These are phyloP conservation scores for Phaeosphaeriaceae sp. DNA, from an alignment of 2,329 filamentous ascomycete species.

Conservation along the genomic window DNA sequence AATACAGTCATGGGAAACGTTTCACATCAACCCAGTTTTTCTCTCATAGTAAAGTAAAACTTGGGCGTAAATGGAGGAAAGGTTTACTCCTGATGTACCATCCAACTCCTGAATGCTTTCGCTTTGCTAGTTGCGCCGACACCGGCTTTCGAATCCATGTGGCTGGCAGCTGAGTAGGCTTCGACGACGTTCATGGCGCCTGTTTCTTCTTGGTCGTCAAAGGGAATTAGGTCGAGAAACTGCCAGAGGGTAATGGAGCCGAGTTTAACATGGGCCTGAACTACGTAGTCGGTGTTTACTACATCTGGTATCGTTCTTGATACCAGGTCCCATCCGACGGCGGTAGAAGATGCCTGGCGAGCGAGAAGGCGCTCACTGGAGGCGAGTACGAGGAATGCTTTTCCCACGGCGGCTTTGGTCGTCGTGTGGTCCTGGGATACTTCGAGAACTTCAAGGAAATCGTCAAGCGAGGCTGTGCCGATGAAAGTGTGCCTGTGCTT, in stretches of 20 bases:
- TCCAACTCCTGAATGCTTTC: slow-evolving; percentile 32
- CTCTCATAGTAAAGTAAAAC: too few species aligned
- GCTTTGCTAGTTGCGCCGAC: slow-evolving; percentile 26
- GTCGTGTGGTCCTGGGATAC: slow-evolving; percentile 23
- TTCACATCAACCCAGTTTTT: too few species aligned
- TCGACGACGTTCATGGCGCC: slow-evolving; percentile 30
- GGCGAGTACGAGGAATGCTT: slow-evolving; percentile 34
- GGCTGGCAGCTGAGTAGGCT: slow-evolving; percentile 36
- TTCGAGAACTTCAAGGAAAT: slow-evolving; percentile 38
- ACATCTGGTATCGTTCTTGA: slow-evolving; percentile 28
- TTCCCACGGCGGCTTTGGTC: slow-evolving; percentile 25
- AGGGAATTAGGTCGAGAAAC: slow-evolving; percentile 35
- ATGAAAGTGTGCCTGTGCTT: slow-evolving; percentile 44
- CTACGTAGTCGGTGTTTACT: slow-evolving; percentile 27
- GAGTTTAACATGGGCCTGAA: slow-evolving; percentile 31
- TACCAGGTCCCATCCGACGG: slow-evolving; percentile 36
- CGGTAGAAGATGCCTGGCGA: slow-evolving; percentile 27
- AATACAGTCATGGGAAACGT: too few species aligned
- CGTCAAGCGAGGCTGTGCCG: slow-evolving; percentile 39
- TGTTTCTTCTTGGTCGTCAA: slow-evolving; percentile 25
- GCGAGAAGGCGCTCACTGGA: slow-evolving; percentile 35
- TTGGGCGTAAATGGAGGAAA: too few species aligned
- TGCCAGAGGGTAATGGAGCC: slow-evolving; percentile 34
- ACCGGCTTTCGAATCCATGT: slow-evolving; percentile 30
- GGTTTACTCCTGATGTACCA: slow-evolving; percentile 14